Evolutionary conservation across 2,329 filamentous ascomycete species (phyloP), one percentile per base, ranked within the genome.

Genomic region (Trichoderma semiorbis): DNA sequence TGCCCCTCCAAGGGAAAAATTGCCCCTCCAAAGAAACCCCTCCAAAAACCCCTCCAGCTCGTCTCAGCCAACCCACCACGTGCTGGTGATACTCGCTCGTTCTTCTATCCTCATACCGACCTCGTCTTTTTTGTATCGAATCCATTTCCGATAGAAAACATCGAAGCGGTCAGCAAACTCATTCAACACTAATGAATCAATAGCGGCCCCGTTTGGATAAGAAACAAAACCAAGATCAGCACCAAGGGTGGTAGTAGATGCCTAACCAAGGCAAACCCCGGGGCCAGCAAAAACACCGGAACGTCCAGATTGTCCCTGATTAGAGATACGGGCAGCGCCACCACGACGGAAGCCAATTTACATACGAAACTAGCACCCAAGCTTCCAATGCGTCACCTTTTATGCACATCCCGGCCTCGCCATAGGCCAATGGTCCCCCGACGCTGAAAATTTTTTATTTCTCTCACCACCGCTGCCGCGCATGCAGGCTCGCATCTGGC

Each of bases 31-130:
- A 63, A 28, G 18, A 21, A 47, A 30, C 18, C 34, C 36, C 43
- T 50, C 43, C 24, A 58, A 66, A 67, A 60, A 50, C 66, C 66
- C 66, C 66, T 69, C 66, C 66, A 69, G 66, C 57, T 69, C 66
- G 66, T 69, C 57, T 28, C 14, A 14, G 28, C 30, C 14, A 62
- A 43, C 66, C 66, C 53, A 58, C 66, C 66, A 69, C 57, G 28
- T 62, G 36, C 39, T 28, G 55, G 36, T 8, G 39, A 43, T 16
- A 43, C 39, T 43, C 39, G 18, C 39, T 43, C 18, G 7, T 43
- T 43, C 39, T 43, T 43, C 3, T 18, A 43, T 43, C 16, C 39
- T 43, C 39, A 43, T 43, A 36, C 14, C 34, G 34, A 36, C 14
- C 34, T 36, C 34, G 14, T 36, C 34, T 39, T 18, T 39, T 39